phyloP scores from a whole-genome alignment of 1,284 basidiomycete species.

The Moniliella sp. region DNA sequence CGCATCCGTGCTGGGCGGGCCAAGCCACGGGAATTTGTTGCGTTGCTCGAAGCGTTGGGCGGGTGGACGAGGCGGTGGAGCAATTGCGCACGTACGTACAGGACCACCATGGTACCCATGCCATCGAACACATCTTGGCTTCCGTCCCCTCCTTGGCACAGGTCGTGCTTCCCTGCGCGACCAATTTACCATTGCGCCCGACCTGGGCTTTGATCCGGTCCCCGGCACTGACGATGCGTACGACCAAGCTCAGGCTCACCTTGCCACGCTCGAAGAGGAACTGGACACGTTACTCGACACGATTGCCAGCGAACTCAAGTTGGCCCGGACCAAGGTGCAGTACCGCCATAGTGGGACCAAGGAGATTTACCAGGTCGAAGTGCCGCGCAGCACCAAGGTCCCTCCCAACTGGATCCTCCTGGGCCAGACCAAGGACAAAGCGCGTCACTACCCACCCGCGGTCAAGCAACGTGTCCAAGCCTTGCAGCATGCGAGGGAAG shows the following conservation, averaged over 20 bases:
- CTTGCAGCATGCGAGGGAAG: constrained; percentile 30
- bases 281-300: too few relatives aligned
- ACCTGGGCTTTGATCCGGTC: too few relatives aligned
- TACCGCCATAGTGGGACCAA: constrained; percentile 33
- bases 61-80: constrained; percentile 9
- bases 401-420: constrained; percentile 23
- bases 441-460: constrained; percentile 27
- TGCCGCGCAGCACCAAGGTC: constrained; percentile 22
- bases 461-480: constrained; percentile 26
- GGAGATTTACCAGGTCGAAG: constrained; percentile 32
- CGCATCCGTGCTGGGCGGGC: constrained; percentile 27
- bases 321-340: constrained; percentile 10
- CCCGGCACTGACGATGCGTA: constrained; percentile 20
- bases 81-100: too few relatives aligned
- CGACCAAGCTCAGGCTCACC: constrained; percentile 10
- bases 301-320: constrained; percentile 13
- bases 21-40: constrained; percentile 23
- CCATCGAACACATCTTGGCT: too few relatives aligned
- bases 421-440: constrained; percentile 24
- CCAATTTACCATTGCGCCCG: too few relatives aligned
- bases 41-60: constrained; percentile 17
- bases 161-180: too few relatives aligned
- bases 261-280: constrained; percentile 16
- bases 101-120: too few relatives aligned
- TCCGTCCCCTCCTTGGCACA: too few relatives aligned